Evolutionary conservation across 2,329 filamentous ascomycete species (phyloP), one percentile per base, ranked within the genome.

Genomic region (Aspergillus puulaauensis): DNA sequence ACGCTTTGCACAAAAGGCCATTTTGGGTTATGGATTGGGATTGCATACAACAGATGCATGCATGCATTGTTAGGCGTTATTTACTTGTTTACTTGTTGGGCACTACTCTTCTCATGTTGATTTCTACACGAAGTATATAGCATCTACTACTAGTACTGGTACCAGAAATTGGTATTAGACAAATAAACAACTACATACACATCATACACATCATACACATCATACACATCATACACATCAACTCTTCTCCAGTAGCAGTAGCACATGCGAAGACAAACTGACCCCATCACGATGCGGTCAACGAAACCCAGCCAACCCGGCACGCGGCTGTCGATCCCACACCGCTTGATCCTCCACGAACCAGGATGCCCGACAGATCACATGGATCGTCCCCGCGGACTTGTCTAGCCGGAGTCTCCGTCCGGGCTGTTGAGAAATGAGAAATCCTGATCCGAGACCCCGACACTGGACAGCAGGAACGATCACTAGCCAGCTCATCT

Each of bases 21-120:
- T 39, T 40, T 39, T 31, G 27, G 48, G 21, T n/a, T 41, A 40
- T 41, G 49, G 37, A 21, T 33, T 43, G 15, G 49, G 39, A 44
- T 12, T 31, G 49, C 49, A 52, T 52, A 33, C 39, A 52, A 31
- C 27, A 11, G 27, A 31, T 33, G 14, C 33, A 45, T 44, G 27
- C 50, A 44, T 39, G 51, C 51, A 53, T 53, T 46, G 41, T 53
- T 53, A 6, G 51, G 51, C 51, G 51, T 53, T 53, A 37, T 37
- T 11, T 31, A 11, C 27, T 11, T 11, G 23, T 31, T 31, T 31
- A 31, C 27, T 9, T 31, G 27, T 31, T 37, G 50, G 41, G 33
- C 33, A 46, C 21, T 23, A 46, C 51, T 53, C 41, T 19, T 39
- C 51, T 53, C 51, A 51, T 51, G 21, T 52, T 52, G 14, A 37